phyloP scores from a whole-genome alignment of 1,284 basidiomycete genomes.

The Ganoderma lingzhi region DNA sequence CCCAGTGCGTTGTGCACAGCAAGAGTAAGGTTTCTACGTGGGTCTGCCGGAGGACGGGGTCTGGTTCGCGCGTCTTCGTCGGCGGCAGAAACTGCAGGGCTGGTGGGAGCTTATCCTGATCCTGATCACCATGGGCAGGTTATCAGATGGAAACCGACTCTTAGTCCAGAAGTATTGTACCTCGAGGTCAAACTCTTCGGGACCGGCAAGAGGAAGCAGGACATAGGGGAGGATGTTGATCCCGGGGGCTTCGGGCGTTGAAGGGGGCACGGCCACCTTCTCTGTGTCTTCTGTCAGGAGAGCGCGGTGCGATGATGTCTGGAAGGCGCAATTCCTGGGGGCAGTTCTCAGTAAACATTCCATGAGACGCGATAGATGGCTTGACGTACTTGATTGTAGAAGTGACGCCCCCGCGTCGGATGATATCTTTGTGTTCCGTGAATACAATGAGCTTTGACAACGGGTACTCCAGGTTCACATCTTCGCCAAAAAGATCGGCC shows the following conservation, averaged over 20 bases:
- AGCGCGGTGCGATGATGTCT: constrained; percentile 71
- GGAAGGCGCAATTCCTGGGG: constrained; percentile 81
- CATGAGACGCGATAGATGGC: neutral
- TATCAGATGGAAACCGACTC: neutral
- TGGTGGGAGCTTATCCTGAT: constrained; percentile 88
- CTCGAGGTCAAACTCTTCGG: constrained; percentile 93
- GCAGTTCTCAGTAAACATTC: neutral
- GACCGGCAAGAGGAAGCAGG: constrained; percentile 91
- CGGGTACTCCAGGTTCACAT: constrained; percentile 71
- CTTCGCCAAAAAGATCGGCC: constrained; percentile 48
- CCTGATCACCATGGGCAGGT: constrained; percentile 53
- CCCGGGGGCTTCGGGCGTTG: constrained; percentile 70
- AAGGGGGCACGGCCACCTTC: constrained; percentile 59
- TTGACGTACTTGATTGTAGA: constrained; percentile 82
- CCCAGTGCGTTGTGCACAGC: constrained; percentile 89
- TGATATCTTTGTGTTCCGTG: constrained; percentile 87
- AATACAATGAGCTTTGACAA: constrained; percentile 85
- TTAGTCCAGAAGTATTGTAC: constrained; percentile 47
- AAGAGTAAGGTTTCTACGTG: constrained; percentile 92
- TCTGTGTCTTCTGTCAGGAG: constrained; percentile 70
- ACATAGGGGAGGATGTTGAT: constrained; percentile 87
- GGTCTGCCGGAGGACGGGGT: constrained; percentile 82
- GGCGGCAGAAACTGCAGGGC: constrained; percentile 90
- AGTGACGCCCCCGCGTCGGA: constrained; percentile 86
- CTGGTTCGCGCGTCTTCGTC: constrained; percentile 86